Evolutionary conservation across 495 filamentous ascomycete genomes (phyloP), one percentile per base, ranked within the genome.

Genomic region (Aspergillus incahuasiensis): DNA sequence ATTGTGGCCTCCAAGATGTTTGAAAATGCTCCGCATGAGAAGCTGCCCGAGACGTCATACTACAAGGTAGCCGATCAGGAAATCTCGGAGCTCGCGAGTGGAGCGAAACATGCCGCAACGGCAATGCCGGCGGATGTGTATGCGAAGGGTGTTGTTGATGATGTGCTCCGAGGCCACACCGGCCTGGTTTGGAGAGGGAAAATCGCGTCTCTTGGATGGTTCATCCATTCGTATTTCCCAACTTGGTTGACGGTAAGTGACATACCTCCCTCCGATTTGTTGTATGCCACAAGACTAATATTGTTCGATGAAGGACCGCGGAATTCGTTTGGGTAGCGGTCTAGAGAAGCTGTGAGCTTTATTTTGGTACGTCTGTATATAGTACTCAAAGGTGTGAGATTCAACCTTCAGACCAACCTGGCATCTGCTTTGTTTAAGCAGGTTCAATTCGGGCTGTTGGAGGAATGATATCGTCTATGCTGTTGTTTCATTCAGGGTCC

Each of bases 1-100:
- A 32, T 50, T 24, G 59, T 62, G 11, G 19, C 28, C 11, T 50
- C 59, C 9, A 54, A 62, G 1, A 58, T 58, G 2, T 55, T 58
- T 30, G 21, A 25, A 5, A 55, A 58, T n/a, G 19, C 28, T 16
- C 44, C 45, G 1, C 21, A 52, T 2, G 25, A 9, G 2, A 21
- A 39, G 5, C 34, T 62, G 13, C 45, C 59, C 0, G 21, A 38
- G 2, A 40, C 16, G 11, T 58, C 59, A 6, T 16, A 47, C 18
- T 58, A 54, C 30, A 58, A 12, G 20, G 16, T 7, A 3, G 25
- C 25, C 25, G 25, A 8, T 28, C 25, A 3, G 25, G 4, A 28
- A 8, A 28, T 28, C 3, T 3, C 16, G 2, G 40, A 18, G n/a
- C 12, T 19, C 3, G 12, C 40, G n/a, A 42, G 13, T 3, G 40